phyloP scores from a whole-genome alignment of 495 filamentous ascomycete species.

The Daldinia decipiens region DNA sequence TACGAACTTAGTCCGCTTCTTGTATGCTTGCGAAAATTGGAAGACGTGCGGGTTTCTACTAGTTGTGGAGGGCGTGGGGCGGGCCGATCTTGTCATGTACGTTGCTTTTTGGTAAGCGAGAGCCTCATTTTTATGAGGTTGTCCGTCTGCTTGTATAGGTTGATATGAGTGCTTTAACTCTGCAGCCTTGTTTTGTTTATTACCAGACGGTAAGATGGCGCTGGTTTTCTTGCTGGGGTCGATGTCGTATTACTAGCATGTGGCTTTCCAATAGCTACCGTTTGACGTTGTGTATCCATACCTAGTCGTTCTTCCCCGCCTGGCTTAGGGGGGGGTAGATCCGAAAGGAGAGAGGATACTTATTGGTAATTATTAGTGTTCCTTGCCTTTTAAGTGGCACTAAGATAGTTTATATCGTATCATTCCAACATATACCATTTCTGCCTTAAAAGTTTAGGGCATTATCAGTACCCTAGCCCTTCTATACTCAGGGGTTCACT shows the following conservation, averaged over 20 bases:
- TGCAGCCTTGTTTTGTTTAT: neutral
- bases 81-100: neutral
- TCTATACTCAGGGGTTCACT: too few relatives aligned
- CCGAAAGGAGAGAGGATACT: neutral
- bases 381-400: neutral
- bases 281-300: neutral
- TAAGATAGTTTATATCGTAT: neutral
- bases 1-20: slow-evolving; percentile 18
- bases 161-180: neutral
- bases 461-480: neutral
- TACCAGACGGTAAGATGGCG: neutral
- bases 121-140: neutral
- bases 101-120: neutral
- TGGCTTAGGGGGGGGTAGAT: neutral
- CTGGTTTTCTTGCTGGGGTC: neutral
- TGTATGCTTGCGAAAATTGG: neutral
- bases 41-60: neutral
- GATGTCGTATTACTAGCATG: neutral
- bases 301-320: neutral
- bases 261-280: neutral
- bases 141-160: neutral
- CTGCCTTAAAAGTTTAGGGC: neutral
- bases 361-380: neutral
- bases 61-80: neutral
- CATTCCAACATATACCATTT: neutral